A percentile compares a stretch with the other conserved stretches of the same genome.
Evolutionary conservation across 2,329 filamentous ascomycete species (phyloP).

Genomic region (Verticillium alfalfae): DNA sequence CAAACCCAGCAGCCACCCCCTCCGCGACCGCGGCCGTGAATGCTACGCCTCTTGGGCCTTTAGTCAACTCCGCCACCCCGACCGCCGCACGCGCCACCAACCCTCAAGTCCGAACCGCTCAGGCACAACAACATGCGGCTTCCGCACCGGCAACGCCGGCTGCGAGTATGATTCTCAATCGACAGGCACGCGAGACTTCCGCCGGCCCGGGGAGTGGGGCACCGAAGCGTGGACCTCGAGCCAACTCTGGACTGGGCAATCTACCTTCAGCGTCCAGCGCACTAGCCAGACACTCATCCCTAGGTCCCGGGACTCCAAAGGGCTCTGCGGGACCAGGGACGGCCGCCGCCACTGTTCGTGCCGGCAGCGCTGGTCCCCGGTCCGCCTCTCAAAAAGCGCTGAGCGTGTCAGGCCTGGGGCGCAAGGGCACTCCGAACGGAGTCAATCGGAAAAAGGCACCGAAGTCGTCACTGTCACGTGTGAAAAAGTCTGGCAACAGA

Average conservation of each 20-base stretch:
- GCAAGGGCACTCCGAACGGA: slow-evolving; percentile 43
- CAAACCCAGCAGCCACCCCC: slow-evolving; percentile 33
- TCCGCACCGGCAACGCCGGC: slow-evolving; percentile 58
- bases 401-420: slow-evolving; percentile 27
- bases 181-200: slow-evolving; percentile 52
- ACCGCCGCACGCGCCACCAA: slow-evolving; percentile 34
- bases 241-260: slow-evolving; percentile 40
- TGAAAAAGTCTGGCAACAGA: slow-evolving; percentile 53
- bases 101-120: slow-evolving; percentile 43
- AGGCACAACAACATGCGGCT: slow-evolving; percentile 44
- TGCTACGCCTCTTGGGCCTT: slow-evolving; percentile 26
- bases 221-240: slow-evolving; percentile 48
- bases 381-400: slow-evolving; percentile 39
- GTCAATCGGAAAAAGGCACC: slow-evolving; percentile 43
- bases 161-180: slow-evolving; percentile 52
- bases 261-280: slow-evolving; percentile 48
- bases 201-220: slow-evolving; percentile 44
- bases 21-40: slow-evolving; percentile 19
- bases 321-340: slow-evolving; percentile 21
- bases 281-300: slow-evolving; percentile 56
- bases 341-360: slow-evolving; percentile 30
- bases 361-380: slow-evolving; percentile 57
- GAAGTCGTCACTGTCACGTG: slow-evolving; percentile 58
- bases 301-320: slow-evolving; percentile 59
- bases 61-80: slow-evolving; percentile 33